A percentile compares a stretch with the other conserved stretches of the same genome.
Evolutionary conservation across 345 rosid species (phyloP).

Genomic region (Sonneratia caseolaris): DNA sequence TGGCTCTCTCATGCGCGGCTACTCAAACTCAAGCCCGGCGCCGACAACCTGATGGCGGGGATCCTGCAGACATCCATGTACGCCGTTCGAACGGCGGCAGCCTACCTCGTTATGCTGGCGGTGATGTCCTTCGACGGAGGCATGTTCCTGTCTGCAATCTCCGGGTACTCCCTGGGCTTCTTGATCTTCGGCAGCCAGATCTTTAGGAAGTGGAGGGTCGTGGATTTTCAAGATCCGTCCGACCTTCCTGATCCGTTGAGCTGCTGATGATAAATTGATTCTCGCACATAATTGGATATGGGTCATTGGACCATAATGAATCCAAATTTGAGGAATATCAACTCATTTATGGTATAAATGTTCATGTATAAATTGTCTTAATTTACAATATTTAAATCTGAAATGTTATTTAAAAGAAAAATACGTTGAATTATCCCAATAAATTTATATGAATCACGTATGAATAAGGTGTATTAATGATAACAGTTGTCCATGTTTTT

Average conservation of each 20-base stretch:
- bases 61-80: slow-evolving; percentile 18
- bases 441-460: no score
- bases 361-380: no score
- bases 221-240: slow-evolving; percentile 8
- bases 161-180: slow-evolving; percentile 21
- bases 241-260: slow-evolving; percentile 18
- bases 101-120: slow-evolving; percentile 26
- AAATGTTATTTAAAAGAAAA: no score
- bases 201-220: slow-evolving; percentile 14
- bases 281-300: no score
- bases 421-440: no score
- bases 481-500: no score
- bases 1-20: slow-evolving; percentile 26
- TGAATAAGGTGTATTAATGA: no score
- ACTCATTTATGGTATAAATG: no score
- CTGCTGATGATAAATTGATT: slow-evolving; percentile 7
- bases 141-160: slow-evolving; percentile 17
- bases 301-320: no score
- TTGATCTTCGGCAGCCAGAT: slow-evolving; percentile 18
- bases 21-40: slow-evolving; percentile 12
- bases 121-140: slow-evolving; percentile 27
- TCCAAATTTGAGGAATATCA: no score
- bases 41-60: background rate
- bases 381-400: no score
- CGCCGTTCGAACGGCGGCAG: slow-evolving; percentile 11